Percentiles rank a stretch among this genome's conserved stretches.
phyloP scores from a whole-genome alignment of 75 land plant genomes.

The Picea glauca region DNA sequence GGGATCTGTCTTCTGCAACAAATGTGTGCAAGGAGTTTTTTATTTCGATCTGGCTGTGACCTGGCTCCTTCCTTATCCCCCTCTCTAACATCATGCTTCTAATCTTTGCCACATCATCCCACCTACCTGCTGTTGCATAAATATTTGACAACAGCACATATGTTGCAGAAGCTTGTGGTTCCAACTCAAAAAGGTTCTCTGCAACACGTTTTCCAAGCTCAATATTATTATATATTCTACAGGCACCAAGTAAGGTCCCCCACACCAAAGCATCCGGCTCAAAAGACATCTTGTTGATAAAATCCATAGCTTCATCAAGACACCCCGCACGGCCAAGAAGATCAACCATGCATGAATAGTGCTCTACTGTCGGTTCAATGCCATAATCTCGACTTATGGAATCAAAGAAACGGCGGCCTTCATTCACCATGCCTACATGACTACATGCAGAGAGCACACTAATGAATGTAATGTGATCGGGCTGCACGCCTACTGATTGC shows the following conservation, averaged over 20 bases:
- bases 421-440: not conserved
- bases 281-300: not conserved
- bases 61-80: not conserved
- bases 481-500: not conserved
- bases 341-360: not conserved
- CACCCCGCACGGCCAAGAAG: not conserved
- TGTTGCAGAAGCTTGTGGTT: not conserved
- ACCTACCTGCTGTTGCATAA: not conserved
- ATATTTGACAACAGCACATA: slow-evolving; percentile 1
- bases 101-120: not conserved
- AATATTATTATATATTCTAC: not conserved
- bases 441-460: not conserved
- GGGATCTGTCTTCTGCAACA: not conserved
- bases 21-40: not conserved
- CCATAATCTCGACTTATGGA: not conserved
- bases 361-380: not conserved
- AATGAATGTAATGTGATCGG: not conserved
- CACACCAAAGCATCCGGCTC: not conserved
- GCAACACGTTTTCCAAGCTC: not conserved
- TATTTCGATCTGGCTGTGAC: not conserved
- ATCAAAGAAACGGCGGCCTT: not conserved
- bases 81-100: not conserved
- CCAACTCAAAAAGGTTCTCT: not conserved
- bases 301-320: not conserved
- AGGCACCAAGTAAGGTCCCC: not conserved